phyloP scores from a whole-genome alignment of 805 yeast species.

The Wickerhamiella dianesei region DNA sequence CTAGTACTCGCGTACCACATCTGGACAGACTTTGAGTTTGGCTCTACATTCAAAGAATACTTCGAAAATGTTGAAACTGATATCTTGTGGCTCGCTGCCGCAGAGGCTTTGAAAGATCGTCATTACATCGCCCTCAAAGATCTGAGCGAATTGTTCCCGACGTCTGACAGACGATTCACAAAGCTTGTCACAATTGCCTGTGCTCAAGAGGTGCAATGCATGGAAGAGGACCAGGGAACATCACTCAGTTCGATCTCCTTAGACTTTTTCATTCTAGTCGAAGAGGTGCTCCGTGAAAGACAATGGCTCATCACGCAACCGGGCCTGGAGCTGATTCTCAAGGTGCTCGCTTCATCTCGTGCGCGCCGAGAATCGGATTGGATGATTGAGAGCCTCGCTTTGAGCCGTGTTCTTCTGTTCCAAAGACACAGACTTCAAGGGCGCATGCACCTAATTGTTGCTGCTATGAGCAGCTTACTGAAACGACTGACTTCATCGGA shows the following conservation, averaged over 20 bases:
- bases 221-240: too few relatives aligned
- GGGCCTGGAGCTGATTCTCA: conserved; percentile 41
- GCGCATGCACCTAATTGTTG: conserved; percentile 55
- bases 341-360: conserved; percentile 1
- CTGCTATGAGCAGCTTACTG: conserved; percentile 38
- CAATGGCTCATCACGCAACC: conserved; percentile 55
- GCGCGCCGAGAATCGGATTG: not conserved
- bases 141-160: not conserved
- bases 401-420: conserved; percentile 48
- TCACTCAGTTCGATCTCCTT: too few relatives aligned
- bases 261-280: conserved; percentile 27
- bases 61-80: not conserved
- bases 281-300: conserved; percentile 33
- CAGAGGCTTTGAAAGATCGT: not conserved
- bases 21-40: not conserved
- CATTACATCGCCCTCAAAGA: not conserved
- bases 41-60: not conserved
- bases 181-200: not conserved
- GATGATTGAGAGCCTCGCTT: conserved; percentile 23
- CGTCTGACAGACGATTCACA: not conserved
- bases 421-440: conserved; percentile 59
- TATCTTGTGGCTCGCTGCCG: not conserved
- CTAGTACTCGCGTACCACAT: not conserved
- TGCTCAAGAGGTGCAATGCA: not conserved
- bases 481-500: conserved; percentile 21